These are phyloP conservation scores for Phaeophleospora eucalypticola DNA, from an alignment of 2,329 filamentous ascomycete genomes.

Conservation along the genomic window DNA sequence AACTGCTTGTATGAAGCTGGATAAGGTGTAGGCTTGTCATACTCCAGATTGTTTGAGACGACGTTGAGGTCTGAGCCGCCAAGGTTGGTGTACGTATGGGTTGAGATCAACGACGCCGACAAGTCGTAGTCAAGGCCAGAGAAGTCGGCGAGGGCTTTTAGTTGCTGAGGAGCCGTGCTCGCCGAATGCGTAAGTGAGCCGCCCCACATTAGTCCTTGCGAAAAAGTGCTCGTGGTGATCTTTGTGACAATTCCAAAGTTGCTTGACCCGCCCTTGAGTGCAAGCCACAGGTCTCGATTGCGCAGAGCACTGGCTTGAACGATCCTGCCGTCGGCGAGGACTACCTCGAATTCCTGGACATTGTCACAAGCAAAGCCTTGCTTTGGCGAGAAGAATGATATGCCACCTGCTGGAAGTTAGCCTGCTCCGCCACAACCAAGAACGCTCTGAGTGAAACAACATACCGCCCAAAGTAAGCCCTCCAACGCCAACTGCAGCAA, in stretches of 20 bases:
- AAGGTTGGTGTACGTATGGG: too few relatives aligned
- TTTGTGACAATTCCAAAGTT: constrained; percentile 34
- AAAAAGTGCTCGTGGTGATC: not conserved
- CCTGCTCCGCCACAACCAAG: too few relatives aligned
- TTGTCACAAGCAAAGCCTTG: constrained; percentile 47
- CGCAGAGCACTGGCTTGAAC: constrained; percentile 39
- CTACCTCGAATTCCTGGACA: constrained; percentile 30
- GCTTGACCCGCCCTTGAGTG: constrained; percentile 41
- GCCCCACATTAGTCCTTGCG: not conserved
- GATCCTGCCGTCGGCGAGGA: constrained; percentile 33
- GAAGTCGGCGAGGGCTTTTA: not conserved
- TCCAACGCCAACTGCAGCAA: constrained; percentile 4
- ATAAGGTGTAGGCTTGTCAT: too few relatives aligned
- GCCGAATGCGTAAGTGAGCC: not conserved
- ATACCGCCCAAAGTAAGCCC: constrained; percentile 22
- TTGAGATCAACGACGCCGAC: too few relatives aligned
- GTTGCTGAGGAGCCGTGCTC: not conserved
- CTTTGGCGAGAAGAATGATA: constrained; percentile 46
- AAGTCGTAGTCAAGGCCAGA: too few relatives aligned
- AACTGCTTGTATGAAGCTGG: too few relatives aligned
- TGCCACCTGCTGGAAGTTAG: constrained; percentile 33
- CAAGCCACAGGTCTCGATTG: constrained; percentile 48
- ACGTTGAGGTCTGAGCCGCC: too few relatives aligned
- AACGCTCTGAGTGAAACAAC: too few relatives aligned
- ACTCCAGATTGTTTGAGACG: too few relatives aligned